Evolutionary conservation across 768 basidiomycete genomes (phyloP), one percentile per base, ranked within the genome.

Genomic region (Neoboletus magnificus): DNA sequence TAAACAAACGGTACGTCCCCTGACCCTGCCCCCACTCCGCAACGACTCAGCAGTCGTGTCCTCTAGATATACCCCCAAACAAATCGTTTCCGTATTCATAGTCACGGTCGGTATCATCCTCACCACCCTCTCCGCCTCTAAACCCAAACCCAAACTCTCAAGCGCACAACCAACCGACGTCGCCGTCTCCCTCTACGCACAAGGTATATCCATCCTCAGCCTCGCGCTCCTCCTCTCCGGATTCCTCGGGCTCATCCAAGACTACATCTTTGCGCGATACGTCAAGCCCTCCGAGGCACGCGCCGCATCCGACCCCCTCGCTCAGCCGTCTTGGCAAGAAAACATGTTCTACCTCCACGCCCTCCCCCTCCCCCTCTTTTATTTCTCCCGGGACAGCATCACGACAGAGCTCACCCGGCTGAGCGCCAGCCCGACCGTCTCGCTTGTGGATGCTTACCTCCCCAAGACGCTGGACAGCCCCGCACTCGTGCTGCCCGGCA

Each of bases 261-360:
- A 98, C 65, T 78, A 81, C 75, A 91, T 91, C 5, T 91, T 86
- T 65, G 62, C 64, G 30, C 56, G 55, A n/a, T 84, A 84, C 58
- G 73, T 79, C 13, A 62, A 56, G 11, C 55, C 63, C 12, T 23
- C 56, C 57, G 77, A 43, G 52, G 41, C 50, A 58, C 67, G 50
- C 54, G 53, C 35, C 57, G 63, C 49, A 9, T 66, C 55, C 25
- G 52, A 62, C 49, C 60, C 61, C 1, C 35, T 39, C n/a, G 40
- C 55, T n/a, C 60, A 61, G 41, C 62, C 71, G 0, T 69, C 82
- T 42, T 97, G 94, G 94, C 83, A 88, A 65, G 94, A 97, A 72
- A 86, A 84, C 48, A 84, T 98, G 82, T 98, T 96, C 74, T 98
- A 93, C 74, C 78, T 91, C 22, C 91, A 93, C 71, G 83, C 86